Evolutionary conservation across 345 rosid genomes (phyloP), one percentile per base, ranked within the genome.

Genomic region (Citrus mangshanensis): DNA sequence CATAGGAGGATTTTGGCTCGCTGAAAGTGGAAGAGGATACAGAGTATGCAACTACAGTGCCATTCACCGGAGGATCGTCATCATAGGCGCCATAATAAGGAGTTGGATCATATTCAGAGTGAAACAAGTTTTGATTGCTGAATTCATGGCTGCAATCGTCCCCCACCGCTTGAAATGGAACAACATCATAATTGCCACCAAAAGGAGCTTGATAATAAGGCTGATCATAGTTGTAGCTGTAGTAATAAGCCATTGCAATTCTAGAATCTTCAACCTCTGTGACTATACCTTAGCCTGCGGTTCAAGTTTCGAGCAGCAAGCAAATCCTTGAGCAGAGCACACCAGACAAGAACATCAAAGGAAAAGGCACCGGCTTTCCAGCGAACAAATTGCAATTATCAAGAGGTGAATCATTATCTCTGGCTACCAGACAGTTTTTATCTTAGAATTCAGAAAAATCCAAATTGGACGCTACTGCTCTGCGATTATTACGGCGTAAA

Each of bases 21-120:
- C 83, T 72, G 77, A 78, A 72, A 75, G 81, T 65, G 0, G 86
- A 85, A 75, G 81, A 68, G 0, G 86, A 85, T 38, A 81, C 89
- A 81, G 92, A 93, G 87, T 84, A 88, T 19, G 89, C 81, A 79
- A 76, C 30, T 9, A 34, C 49, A 34, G 82, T 60, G 49, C 12
- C 77, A 60, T 72, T 58, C 56, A 42, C 22, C 60, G 70, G 67
- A 13, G 76, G 61, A 76, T 85, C 71, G 67, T 38, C 71, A 76
- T 85, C 64, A 70, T 49, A 76, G 42, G 63, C 68, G 37, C 68
- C 77, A 78, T 68, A 55, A 22, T 42, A 38, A 51, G 77, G 80
- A 73, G 22, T 27, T 9, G 76, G 72, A 76, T 74, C 66, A 12
- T 78, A 56, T 19, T 60, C n/a, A 1, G 73, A 62, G 21, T 60